A percentile compares a stretch with the other conserved stretches of the same genome.
These are phyloP conservation scores for Cucurbitaria berberidis DNA, from an alignment of 2,329 filamentous ascomycete species.

Conservation along the genomic window DNA sequence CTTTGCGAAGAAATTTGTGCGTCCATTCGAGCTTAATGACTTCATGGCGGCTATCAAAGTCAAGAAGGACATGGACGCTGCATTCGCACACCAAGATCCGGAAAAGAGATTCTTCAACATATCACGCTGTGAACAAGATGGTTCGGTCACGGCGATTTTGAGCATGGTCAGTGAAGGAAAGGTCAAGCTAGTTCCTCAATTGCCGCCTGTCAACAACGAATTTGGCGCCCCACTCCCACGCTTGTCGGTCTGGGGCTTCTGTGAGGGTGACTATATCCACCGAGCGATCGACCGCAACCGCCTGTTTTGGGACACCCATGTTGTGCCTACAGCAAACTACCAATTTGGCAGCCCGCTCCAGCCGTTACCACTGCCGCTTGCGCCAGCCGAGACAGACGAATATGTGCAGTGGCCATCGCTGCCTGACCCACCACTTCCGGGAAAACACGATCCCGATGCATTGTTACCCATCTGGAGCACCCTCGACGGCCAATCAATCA, in stretches of 20 bases:
- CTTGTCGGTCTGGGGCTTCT: slow-evolving; percentile 69
- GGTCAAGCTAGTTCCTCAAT: slow-evolving; percentile 60
- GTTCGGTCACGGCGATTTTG: slow-evolving; percentile 69
- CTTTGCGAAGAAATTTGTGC: slow-evolving; percentile 63
- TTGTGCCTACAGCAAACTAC: slow-evolving; percentile 65
- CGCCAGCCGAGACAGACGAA: slow-evolving; percentile 9
- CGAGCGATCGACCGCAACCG: slow-evolving; percentile 70
- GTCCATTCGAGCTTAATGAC: slow-evolving; percentile 53
- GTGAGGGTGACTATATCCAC: slow-evolving; percentile 73
- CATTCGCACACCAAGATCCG: slow-evolving; percentile 51
- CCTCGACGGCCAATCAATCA: slow-evolving; percentile 66
- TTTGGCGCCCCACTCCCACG: slow-evolving; percentile 49
- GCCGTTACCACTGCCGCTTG: slow-evolving; percentile 43
- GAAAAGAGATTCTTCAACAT: slow-evolving; percentile 51
- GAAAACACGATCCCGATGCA: slow-evolving; percentile 48
- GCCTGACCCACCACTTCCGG: slow-evolving; percentile 38
- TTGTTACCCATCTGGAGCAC: slow-evolving; percentile 74
- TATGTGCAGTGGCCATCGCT: slow-evolving; percentile 24
- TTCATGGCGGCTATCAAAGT: slow-evolving; percentile 62
- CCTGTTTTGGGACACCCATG: slow-evolving; percentile 68
- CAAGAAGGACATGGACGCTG: slow-evolving; percentile 65
- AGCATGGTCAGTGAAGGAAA: slow-evolving; percentile 68
- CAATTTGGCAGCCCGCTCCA: slow-evolving; percentile 62
- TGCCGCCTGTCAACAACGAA: slow-evolving; percentile 62
- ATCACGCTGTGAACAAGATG: slow-evolving; percentile 66